Base-by-base conservation (phyloP, 352 stramenopile species). In the Globisporangium uncinulatum region DNA sequence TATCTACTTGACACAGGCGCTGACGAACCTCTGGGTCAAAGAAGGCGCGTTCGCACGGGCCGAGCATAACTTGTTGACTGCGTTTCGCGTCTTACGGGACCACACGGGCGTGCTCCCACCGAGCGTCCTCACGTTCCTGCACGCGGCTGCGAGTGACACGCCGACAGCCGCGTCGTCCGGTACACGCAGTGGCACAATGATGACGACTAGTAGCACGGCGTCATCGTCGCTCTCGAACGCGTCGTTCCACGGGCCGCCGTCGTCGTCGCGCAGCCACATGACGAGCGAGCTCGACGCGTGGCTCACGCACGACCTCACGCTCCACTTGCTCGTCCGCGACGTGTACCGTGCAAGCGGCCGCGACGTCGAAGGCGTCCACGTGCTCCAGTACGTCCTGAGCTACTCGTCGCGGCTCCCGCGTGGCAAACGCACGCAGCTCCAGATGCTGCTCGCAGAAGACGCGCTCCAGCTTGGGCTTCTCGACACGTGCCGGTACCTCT, bases 361-460 rank as follows among this genome's bases (percentile, higher is more conserved):
- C n/a, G 88, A 74, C 10, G 63, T 92, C 29, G 83, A 95, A 66
- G 83, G 74, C 0, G 85, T 92, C 68, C 76, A 76, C 14, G 81
- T 95, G 0, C 57, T 95, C 3, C 79, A 95, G 31, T 79, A 93
- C 51, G 52, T 92, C 24, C 62, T 95, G 32, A 82, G 78, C 52
- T 93, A 94, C 56, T 88, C 75, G 34, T 51, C 70, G 8, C 72
- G 84, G 13, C 56, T 93, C 4, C 85, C 85, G 15, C 81, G 85
- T 24, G 85, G 85, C 3, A 92, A 93, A 45, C 85, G 85, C 14
- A 90, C 83, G 1, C 73, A 87, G 8, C 50, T 95, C 34, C 77
- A 82, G 1, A 92, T 95, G 79, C 47, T 92, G 8, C 60, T 92
- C 2, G 81, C 81, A 3, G 85, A 95, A 61, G 85, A 95, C 34